Percentiles rank a stretch among this genome's conserved stretches.
These are phyloP conservation scores for Herpetospermum pedunculosum DNA, from an alignment of 306 rosid species.

Conservation along the genomic window DNA sequence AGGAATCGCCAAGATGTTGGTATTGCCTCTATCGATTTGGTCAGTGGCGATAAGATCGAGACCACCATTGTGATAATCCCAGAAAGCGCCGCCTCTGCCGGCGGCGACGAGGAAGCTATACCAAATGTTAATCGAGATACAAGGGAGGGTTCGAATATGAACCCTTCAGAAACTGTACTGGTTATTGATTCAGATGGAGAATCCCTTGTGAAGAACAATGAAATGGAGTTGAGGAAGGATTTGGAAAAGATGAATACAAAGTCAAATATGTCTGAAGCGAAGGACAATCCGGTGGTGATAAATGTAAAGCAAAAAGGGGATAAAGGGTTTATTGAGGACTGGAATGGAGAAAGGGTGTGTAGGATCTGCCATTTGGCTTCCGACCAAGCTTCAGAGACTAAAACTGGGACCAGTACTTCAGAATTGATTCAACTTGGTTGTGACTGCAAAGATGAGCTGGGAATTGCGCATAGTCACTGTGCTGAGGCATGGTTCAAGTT, in stretches of 20 bases:
- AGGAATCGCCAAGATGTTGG: neutral
- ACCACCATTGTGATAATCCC: neutral
- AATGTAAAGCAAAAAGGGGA: slow-evolving; percentile 42
- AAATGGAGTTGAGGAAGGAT: slow-evolving; percentile 12
- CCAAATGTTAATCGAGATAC: slow-evolving; percentile 6
- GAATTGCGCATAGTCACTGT: slow-evolving; percentile 72
- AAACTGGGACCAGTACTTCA: slow-evolving; percentile 10
- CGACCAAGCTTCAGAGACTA: slow-evolving; percentile 37
- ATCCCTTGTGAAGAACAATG: slow-evolving; percentile 23
- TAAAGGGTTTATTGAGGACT: slow-evolving; percentile 23
- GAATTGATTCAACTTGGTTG: slow-evolving; percentile 85
- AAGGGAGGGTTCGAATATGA: slow-evolving; percentile 24
- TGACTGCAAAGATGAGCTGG: slow-evolving; percentile 80
- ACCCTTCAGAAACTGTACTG: slow-evolving; percentile 30
- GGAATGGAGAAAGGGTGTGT: slow-evolving; percentile 67
- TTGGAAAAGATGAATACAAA: slow-evolving; percentile 12
- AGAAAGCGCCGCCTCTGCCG: neutral
- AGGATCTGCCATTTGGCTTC: slow-evolving; percentile 82
- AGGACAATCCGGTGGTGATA: slow-evolving; percentile 36
- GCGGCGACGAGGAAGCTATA: neutral
- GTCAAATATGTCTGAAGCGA: slow-evolving; percentile 32
- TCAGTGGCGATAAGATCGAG: neutral
- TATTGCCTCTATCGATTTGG: neutral
- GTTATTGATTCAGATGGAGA: slow-evolving; percentile 35
- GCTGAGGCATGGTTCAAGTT: slow-evolving; percentile 92